Conservation (phyloP, 129 eudicot species). For the Apium graveolens region DNA sequence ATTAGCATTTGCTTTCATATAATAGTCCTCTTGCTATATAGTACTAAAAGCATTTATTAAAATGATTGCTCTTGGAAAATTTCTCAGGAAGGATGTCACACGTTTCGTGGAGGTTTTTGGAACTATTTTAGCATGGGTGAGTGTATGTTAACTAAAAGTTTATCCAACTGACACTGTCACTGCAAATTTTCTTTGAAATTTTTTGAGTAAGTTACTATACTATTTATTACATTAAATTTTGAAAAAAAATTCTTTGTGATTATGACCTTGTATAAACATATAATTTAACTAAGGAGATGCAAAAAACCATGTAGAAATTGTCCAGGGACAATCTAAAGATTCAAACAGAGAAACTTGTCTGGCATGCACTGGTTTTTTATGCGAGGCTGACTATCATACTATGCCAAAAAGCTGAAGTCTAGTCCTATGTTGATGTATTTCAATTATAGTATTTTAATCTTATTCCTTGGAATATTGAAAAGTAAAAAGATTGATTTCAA, state of each 20-base stretch:
- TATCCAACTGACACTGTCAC: neutral
- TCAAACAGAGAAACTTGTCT: neutral
- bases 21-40: neutral
- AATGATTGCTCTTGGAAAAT: neutral
- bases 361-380: neutral
- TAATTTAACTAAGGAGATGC: neutral
- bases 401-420: neutral
- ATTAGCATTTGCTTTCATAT: neutral
- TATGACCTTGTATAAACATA: too few species aligned
- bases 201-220: neutral
- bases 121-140: slow-evolving; percentile 99
- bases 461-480: neutral
- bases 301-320: neutral
- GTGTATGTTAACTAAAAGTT: slow-evolving; percentile 12
- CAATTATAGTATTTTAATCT: neutral
- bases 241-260: too few species aligned
- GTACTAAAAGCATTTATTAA: neutral
- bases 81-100: slow-evolving; percentile 72
- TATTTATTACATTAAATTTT: neutral
- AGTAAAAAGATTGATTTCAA: neutral
- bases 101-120: slow-evolving; percentile 97
- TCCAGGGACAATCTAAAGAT: neutral
- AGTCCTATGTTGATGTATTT: neutral
- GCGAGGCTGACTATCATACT: neutral
- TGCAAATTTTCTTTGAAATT: neutral